Evolutionary conservation across 2,329 filamentous ascomycete species (phyloP), one percentile per base, ranked within the genome.

Genomic region (Hypoxylon sp.): DNA sequence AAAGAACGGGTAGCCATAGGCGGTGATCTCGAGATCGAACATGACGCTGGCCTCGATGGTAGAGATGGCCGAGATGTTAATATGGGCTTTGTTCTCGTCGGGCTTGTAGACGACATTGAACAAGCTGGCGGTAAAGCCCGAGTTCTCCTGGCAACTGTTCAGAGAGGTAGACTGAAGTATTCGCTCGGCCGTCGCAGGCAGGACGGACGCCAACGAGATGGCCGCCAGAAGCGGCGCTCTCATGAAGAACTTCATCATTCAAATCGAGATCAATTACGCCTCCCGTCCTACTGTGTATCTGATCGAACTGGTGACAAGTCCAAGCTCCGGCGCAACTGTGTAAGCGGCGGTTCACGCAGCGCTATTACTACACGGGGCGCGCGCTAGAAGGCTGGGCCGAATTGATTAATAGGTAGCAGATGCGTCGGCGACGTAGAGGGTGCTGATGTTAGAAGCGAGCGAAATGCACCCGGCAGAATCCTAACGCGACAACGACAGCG

Each of bases 51-150:
- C 90, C 59, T 86, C 81, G 67, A 96, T 89, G 45, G 88, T 78
- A 35, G 90, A 92, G 48, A 89, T 83, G 64, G 89, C 90, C 63
- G 88, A 82, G 67, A 94, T 84, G 70, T 90, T 83, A 72, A 92
- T 85, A 49, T 79, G 74, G 48, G 91, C 77, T 20, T 82, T 84
- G 66, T 79, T 78, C 73, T 91, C 90, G 64, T 82, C 75, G 15
- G 88, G 86, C 2, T 82, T 88, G 75, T 88, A 89, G 63, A 83
- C 77, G 73, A 94, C 88, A 67, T 92, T 87, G 81, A 95, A 94
- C 53, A 92, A 81, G 55, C 87, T 90, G 54, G 91, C 90, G 1
- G 88, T 89, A 74, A 95, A 93, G 68, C 85, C 87, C 35, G 88
- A 91, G 75, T 91, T 88, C 57, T 81, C 78, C 80, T 90, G 88